phyloP scores from a whole-genome alignment of 2,329 filamentous ascomycete genomes.

The Magnaporthales sp. region DNA sequence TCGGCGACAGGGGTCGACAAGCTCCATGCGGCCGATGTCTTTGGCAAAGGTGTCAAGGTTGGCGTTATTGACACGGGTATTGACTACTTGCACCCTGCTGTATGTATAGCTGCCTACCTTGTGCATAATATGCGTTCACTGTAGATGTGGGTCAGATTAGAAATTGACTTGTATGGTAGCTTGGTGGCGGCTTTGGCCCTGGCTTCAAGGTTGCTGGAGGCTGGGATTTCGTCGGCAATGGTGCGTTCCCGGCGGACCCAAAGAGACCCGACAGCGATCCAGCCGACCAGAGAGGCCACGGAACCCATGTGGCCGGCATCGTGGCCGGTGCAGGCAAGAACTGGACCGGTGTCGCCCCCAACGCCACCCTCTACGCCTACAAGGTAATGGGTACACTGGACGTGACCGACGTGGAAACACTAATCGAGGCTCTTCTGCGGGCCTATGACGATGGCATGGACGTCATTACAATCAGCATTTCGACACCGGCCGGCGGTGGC shows the following conservation, averaged over 20 bases:
- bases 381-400: slow-evolving; percentile 14
- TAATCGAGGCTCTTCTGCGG: slow-evolving; percentile 14
- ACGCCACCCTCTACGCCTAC: slow-evolving; percentile 16
- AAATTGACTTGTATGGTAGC: slow-evolving; percentile 10
- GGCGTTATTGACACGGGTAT: slow-evolving; percentile 12
- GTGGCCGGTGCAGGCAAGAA: slow-evolving; percentile 11
- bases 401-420: slow-evolving; percentile 12
- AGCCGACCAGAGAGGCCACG: slow-evolving; percentile 14
- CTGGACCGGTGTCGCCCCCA: not conserved
- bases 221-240: slow-evolving; percentile 16
- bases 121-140: not conserved
- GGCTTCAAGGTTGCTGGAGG: slow-evolving; percentile 16
- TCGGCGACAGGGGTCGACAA: slow-evolving; percentile 7
- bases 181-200: slow-evolving; percentile 17
- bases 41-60: slow-evolving; percentile 9
- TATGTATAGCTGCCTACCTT: not conserved
- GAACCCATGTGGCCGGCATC: slow-evolving; percentile 19
- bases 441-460: slow-evolving; percentile 15
- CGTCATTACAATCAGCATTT: slow-evolving; percentile 8
- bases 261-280: slow-evolving; percentile 14
- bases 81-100: slow-evolving; percentile 11
- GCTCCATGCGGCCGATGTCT: not conserved
- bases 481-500: slow-evolving; percentile 8
- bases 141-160: not conserved
- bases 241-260: slow-evolving; percentile 5